Percentiles rank a stretch among this genome's conserved stretches.
Evolutionary conservation across 176 grass and related monocot species (phyloP).

Genomic region (Bonia amplexicaulis): DNA sequence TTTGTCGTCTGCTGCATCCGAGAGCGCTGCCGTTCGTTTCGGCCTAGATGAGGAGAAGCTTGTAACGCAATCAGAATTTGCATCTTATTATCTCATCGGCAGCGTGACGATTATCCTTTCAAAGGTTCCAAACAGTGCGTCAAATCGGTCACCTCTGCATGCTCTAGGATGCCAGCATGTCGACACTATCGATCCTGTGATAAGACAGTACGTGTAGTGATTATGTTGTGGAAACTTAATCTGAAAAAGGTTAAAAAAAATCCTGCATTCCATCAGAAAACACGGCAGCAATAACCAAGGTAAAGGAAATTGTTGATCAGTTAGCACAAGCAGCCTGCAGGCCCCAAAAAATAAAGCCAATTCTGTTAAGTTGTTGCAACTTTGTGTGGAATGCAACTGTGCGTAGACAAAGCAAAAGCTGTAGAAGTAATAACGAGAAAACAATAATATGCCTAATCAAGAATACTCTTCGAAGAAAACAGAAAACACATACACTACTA

Average conservation of each 20-base stretch:
- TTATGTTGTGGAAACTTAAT: not conserved
- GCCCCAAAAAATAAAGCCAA: too few relatives aligned
- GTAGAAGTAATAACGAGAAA: not conserved
- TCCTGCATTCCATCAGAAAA: too few relatives aligned
- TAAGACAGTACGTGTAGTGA: not conserved
- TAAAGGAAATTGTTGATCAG: too few relatives aligned
- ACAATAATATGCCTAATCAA: not conserved
- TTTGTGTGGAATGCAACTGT: too few relatives aligned
- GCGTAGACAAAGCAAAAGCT: too few relatives aligned
- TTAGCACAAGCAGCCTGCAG: too few relatives aligned
- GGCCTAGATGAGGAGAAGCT: not conserved
- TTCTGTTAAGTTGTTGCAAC: too few relatives aligned
- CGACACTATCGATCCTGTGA: not conserved
- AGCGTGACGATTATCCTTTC: not conserved
- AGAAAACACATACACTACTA: too few relatives aligned
- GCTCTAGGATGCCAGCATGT: not conserved
- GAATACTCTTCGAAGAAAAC: not conserved
- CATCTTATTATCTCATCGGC: not conserved
- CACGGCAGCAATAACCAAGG: too few relatives aligned
- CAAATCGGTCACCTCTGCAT: not conserved
- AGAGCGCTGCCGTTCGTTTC: not conserved
- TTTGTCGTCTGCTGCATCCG: not conserved
- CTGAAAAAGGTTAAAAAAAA: not conserved
- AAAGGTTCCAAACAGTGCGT: not conserved
- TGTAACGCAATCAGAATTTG: not conserved